These are phyloP conservation scores for Scutellaria minor DNA, from an alignment of 257 asterid species.

Conservation along the genomic window DNA sequence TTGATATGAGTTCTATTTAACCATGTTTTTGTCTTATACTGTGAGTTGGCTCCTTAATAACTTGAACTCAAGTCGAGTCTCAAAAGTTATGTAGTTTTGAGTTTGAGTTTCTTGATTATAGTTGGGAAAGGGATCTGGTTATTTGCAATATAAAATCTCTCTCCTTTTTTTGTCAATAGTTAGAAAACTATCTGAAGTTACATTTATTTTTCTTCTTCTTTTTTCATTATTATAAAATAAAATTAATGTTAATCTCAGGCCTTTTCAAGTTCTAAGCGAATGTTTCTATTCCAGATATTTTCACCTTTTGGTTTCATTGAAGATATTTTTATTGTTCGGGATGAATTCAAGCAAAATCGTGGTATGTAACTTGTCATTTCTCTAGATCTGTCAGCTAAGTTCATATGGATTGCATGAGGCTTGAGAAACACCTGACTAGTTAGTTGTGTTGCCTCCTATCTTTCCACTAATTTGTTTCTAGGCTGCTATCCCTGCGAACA, in stretches of 20 bases:
- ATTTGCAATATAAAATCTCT: neutral
- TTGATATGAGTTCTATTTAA: conserved; percentile 16
- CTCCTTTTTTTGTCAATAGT: neutral
- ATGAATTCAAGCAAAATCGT: conserved; percentile 75
- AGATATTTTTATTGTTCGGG: conserved; percentile 68
- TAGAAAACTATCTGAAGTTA: neutral
- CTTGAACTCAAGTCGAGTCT: neutral
- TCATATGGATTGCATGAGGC: conserved; percentile 28
- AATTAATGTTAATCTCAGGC: conserved; percentile 2
- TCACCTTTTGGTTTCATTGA: conserved; percentile 79
- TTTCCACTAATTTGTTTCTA: conserved; percentile 3
- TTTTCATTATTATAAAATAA: neutral
- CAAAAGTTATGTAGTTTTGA: conserved; percentile 10
- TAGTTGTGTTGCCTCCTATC: conserved; percentile 8
- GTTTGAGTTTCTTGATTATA: neutral
- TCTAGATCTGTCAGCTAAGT: conserved; percentile 24
- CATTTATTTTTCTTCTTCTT: neutral
- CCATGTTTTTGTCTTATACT: conserved; percentile 13
- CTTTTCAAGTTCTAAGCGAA: conserved; percentile 30
- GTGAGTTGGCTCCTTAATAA: conserved; percentile 19
- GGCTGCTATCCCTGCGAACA: conserved; percentile 7
- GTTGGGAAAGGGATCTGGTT: neutral
- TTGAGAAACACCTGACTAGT: conserved; percentile 17
- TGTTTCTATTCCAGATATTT: conserved; percentile 67
- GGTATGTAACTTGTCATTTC: conserved; percentile 56